Evolutionary conservation across 495 filamentous ascomycete genomes (phyloP).

Genomic region (Cercophora samala): DNA sequence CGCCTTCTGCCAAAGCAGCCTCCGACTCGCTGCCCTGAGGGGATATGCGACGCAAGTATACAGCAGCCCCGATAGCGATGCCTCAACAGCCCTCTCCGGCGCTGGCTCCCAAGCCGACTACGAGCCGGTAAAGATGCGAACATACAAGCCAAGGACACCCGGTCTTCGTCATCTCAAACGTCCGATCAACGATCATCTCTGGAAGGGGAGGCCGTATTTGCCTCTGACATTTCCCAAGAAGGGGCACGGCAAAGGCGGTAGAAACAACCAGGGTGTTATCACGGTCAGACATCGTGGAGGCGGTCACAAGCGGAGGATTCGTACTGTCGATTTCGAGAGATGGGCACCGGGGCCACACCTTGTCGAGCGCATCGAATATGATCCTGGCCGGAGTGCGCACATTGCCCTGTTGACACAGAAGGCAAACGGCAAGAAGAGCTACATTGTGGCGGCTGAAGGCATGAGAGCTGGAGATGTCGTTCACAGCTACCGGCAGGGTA

Average conservation of each 20-base stretch:
- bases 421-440: slow-evolving; percentile 66
- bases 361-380: slow-evolving; percentile 93
- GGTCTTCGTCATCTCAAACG: slow-evolving; percentile 87
- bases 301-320: slow-evolving; percentile 84
- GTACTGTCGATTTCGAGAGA: slow-evolving; percentile 83
- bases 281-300: slow-evolving; percentile 89
- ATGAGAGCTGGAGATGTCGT: slow-evolving; percentile 89
- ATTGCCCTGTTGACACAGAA: slow-evolving; percentile 80
- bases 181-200: slow-evolving; percentile 93
- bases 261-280: slow-evolving; percentile 79
- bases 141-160: slow-evolving; percentile 92
- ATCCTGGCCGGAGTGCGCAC: slow-evolving; percentile 88
- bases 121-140: slow-evolving; percentile 58
- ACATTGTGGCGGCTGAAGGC: slow-evolving; percentile 90
- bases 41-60: slow-evolving; percentile 26
- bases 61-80: slow-evolving; percentile 9
- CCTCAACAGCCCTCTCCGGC: neutral
- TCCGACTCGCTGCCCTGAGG: slow-evolving; percentile 23
- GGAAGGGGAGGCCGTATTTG: slow-evolving; percentile 81
- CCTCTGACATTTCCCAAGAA: slow-evolving; percentile 86
- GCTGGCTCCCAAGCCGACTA: slow-evolving; percentile 20
- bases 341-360: slow-evolving; percentile 70
- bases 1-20: slow-evolving; percentile 25
- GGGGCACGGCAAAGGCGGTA: slow-evolving; percentile 85
- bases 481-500: slow-evolving; percentile 83